Base-by-base conservation (phyloP, 164 flowering plant genomes). In the Cinnamomum chago region DNA sequence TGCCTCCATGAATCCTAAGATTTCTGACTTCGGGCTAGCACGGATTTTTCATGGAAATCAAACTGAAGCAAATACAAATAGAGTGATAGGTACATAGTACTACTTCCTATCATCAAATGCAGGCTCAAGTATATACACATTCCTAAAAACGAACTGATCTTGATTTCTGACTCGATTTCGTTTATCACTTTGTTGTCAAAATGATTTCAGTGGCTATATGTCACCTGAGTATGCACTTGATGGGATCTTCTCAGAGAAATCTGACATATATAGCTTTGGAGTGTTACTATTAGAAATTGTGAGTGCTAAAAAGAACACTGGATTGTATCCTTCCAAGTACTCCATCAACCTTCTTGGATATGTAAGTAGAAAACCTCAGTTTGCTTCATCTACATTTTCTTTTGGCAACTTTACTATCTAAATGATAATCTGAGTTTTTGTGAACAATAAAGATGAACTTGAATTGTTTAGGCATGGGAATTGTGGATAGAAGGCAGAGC, bases 211-310 rank as follows among this genome's bases (percentile, higher is more conserved):
- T 30, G 33, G 33, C 33, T 30, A 35, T 35, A 35, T 35, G 47
- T 35, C 47, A 35, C 47, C 47, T 35, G 47, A 35, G 47, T 35
- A 35, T 35, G 47, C 47, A 7, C 47, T 85, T 70, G 83, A 86
- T 50, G 88, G 92, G 18, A 72, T 75, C 12, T 88, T 81, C 71
- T 89, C 90, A 12, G 70, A 73, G 18, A 87, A 85, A 77, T 86
- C 90, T 0, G 92, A 86, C 71, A 86, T 89, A 22, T 89, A 77
- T 30, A 87, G 93, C 78, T 86, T 84, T 58, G 93, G 91, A 0
- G 87, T 88, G 14, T 33, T 87, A 2, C 70, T 87, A 22, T 67
- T 89, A 13, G 92, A 89, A 81, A 79, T 86, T n/a, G 75, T 87
- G 3, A 83, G 84, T 70, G 90, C 91, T 1, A 81, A 72, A 78